Conservation (phyloP, 1,284 basidiomycete genomes). For the Neonothopanus nambi region DNA sequence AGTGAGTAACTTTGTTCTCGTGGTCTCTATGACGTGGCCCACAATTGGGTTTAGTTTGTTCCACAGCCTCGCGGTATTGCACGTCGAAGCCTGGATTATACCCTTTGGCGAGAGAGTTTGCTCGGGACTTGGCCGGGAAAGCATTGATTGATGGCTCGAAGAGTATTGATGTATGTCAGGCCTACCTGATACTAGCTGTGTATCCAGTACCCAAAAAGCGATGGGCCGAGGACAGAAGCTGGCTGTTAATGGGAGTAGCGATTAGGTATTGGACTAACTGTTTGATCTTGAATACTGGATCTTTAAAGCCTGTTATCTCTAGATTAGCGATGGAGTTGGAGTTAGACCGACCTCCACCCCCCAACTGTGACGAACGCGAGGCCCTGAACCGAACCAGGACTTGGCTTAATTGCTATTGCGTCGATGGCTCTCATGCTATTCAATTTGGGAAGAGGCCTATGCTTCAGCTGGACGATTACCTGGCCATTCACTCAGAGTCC, state of each 20-base stretch:
- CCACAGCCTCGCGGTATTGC: constrained; percentile 54
- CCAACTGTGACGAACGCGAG: constrained; percentile 40
- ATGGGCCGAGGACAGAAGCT: constrained; percentile 57
- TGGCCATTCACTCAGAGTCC: constrained; percentile 50
- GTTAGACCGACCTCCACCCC: constrained; percentile 45
- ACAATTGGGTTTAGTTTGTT: constrained; percentile 42
- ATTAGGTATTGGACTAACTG: constrained; percentile 39
- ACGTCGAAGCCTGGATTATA: constrained; percentile 49
- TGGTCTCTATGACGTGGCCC: background rate
- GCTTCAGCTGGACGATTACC: constrained; percentile 56
- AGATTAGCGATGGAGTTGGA: constrained; percentile 56
- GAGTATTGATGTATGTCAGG: constrained; percentile 57
- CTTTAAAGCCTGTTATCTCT: too few relatives aligned
- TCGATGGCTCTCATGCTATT: constrained; percentile 62
- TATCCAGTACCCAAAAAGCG: constrained; percentile 58
- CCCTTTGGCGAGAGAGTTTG: constrained; percentile 50
- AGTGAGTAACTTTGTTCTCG: constrained; percentile 41
- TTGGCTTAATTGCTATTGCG: constrained; percentile 68
- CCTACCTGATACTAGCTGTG: constrained; percentile 49
- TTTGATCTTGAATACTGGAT: constrained; percentile 2
- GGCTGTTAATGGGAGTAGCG: constrained; percentile 60
- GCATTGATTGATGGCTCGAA: constrained; percentile 50
- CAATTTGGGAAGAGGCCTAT: constrained; percentile 69
- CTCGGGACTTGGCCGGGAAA: constrained; percentile 49
- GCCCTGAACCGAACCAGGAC: constrained; percentile 56